These are phyloP conservation scores for Plasmodium reichenowi DNA, from an alignment of 169 alveolate species.

Conservation along the genomic window DNA sequence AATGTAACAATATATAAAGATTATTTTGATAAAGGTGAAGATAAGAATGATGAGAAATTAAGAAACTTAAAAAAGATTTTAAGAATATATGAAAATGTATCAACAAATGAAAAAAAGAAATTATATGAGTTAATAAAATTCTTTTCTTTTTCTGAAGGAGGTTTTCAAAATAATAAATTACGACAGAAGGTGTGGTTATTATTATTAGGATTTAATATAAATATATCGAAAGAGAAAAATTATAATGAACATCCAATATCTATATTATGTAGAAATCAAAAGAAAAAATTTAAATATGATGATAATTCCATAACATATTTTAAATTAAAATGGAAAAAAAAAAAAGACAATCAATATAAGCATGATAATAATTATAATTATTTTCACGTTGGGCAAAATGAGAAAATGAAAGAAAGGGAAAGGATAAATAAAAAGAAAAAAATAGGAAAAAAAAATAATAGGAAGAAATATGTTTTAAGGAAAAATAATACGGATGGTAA, in stretches of 20 bases:
- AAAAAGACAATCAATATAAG: background rate
- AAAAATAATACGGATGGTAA: no score
- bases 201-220: slow-evolving; percentile 65
- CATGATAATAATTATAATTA: no score
- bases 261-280: slow-evolving; percentile 53
- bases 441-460: background rate
- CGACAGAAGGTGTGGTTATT: slow-evolving; percentile 69
- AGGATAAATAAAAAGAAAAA: background rate
- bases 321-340: slow-evolving; percentile 43
- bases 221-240: slow-evolving; percentile 55
- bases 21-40: slow-evolving; percentile 53
- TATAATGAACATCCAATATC: slow-evolving; percentile 73
- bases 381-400: background rate
- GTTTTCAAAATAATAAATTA: slow-evolving; percentile 59
- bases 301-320: slow-evolving; percentile 14
- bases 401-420: background rate
- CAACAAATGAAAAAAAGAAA: slow-evolving; percentile 40
- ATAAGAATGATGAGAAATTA: slow-evolving; percentile 35
- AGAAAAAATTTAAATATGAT: slow-evolving; percentile 14
- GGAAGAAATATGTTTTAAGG: background rate
- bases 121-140: slow-evolving; percentile 65
- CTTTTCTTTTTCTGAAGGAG: slow-evolving; percentile 70
- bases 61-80: slow-evolving; percentile 49
- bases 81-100: slow-evolving; percentile 72
- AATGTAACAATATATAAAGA: slow-evolving; percentile 55